These are phyloP conservation scores for Quercus engelmannii DNA, from an alignment of 306 rosid genomes.

Conservation along the genomic window DNA sequence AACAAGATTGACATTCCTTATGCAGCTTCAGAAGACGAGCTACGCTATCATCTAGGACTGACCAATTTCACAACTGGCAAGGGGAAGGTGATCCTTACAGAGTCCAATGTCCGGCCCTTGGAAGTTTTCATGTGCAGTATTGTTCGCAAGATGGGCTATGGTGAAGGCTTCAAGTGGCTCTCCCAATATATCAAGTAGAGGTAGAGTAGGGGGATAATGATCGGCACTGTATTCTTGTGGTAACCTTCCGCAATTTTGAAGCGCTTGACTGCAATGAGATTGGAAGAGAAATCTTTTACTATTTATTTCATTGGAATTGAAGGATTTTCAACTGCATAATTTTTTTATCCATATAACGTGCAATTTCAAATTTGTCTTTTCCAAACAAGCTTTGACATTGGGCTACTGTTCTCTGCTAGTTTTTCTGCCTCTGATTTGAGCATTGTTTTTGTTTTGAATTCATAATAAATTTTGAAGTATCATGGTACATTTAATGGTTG, in stretches of 20 bases:
- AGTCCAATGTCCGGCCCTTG: slow-evolving; percentile 66
- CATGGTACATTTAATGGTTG: not conserved
- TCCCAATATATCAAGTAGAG: slow-evolving; percentile 77
- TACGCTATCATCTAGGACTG: slow-evolving; percentile 59
- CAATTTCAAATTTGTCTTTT: slow-evolving; percentile 5
- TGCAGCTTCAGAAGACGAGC: slow-evolving; percentile 80
- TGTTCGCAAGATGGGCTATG: slow-evolving; percentile 90
- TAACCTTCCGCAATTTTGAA: slow-evolving; percentile 13
- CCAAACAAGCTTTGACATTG: not conserved
- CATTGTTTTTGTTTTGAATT: not conserved
- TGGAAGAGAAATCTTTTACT: slow-evolving; percentile 7
- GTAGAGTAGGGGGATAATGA: slow-evolving; percentile 8
- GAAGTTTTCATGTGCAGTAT: slow-evolving; percentile 95
- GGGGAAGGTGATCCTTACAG: slow-evolving; percentile 61
- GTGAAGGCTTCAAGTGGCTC: slow-evolving; percentile 83
- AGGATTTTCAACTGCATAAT: slow-evolving; percentile 5
- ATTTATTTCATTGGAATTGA: slow-evolving; percentile 3
- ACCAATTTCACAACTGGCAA: slow-evolving; percentile 78
- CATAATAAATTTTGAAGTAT: too few relatives aligned
- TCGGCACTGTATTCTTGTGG: slow-evolving; percentile 16
- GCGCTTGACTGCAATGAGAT: slow-evolving; percentile 20
- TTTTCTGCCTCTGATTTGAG: not conserved
- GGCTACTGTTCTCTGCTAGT: not conserved
- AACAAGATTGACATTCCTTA: slow-evolving; percentile 80
- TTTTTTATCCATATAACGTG: slow-evolving; percentile 11